These are phyloP conservation scores for Malus hybrid DNA, from an alignment of 331 rosid genomes.

Conservation along the genomic window DNA sequence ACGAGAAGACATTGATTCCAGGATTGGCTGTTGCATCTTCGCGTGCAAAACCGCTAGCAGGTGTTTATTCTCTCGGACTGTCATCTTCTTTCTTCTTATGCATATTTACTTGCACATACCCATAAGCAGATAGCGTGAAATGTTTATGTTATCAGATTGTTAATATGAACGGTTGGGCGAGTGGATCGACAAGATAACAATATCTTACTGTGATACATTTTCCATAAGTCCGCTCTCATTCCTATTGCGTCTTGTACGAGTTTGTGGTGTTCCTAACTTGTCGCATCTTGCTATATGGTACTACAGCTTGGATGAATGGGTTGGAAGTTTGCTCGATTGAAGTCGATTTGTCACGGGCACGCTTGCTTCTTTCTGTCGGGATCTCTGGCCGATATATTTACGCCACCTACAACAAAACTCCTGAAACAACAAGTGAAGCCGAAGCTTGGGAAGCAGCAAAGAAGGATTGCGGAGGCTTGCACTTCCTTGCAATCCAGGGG, in stretches of 20 bases:
- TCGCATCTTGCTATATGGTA: constrained; percentile 1
- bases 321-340: constrained; percentile 70
- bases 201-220: not conserved
- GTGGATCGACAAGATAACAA: not conserved
- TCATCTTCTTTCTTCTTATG: not conserved
- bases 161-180: not conserved
- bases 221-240: not conserved
- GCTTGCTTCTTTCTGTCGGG: constrained; percentile 63
- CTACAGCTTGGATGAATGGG: constrained; percentile 82
- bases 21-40: constrained; percentile 90
- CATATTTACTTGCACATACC: not conserved
- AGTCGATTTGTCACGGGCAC: constrained; percentile 49
- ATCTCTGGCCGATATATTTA: constrained; percentile 76
- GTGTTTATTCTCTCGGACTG: constrained; percentile 14
- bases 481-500: constrained; percentile 92
- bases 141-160: not conserved
- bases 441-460: constrained; percentile 98
- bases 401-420: constrained; percentile 63
- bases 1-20: constrained; percentile 76
- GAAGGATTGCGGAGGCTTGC: constrained; percentile 83
- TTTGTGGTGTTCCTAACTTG: not conserved
- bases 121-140: not conserved
- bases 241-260: not conserved
- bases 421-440: constrained; percentile 62
- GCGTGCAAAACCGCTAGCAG: constrained; percentile 78